Percentiles rank a stretch among this genome's conserved stretches.
phyloP scores from a whole-genome alignment of 192 early-diverging fungal species.

The Umbelopsis ramanniana region DNA sequence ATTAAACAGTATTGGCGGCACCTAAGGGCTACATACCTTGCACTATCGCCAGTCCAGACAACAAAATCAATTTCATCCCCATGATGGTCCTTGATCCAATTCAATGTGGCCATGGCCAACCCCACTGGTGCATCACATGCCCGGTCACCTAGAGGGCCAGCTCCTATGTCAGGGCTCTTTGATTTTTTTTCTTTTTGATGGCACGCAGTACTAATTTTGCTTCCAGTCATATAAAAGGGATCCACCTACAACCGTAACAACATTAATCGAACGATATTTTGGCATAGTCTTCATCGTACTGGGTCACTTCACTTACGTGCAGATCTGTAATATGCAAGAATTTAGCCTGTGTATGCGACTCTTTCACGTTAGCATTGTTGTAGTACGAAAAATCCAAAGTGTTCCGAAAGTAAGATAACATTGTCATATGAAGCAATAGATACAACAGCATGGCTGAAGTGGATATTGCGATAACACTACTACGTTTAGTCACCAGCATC shows the following conservation, averaged over 20 bases:
- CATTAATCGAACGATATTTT: not conserved
- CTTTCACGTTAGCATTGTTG: not conserved
- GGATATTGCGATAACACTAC: not conserved
- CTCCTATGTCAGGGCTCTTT: constrained; percentile 19
- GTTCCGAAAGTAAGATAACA: not conserved
- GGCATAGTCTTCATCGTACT: not conserved
- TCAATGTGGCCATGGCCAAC: constrained; percentile 58
- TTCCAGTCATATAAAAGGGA: constrained; percentile 50
- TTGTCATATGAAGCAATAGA: not conserved
- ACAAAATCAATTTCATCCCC: constrained; percentile 66
- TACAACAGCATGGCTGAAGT: not conserved
- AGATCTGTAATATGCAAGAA: constrained; percentile 78
- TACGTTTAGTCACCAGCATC: not conserved
- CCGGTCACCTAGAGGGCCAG: constrained; percentile 58
- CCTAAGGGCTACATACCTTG: constrained; percentile 41
- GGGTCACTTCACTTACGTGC: constrained; percentile 47
- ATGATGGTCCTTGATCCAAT: constrained; percentile 51
- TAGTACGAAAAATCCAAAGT: not conserved
- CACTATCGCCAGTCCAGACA: constrained; percentile 74
- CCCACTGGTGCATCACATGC: constrained; percentile 65
- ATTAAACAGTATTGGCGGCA: not conserved
- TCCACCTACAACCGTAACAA: constrained; percentile 24
- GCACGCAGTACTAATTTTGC: constrained; percentile 61
- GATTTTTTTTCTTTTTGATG: constrained; percentile 43
- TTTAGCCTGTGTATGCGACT: not conserved